Percentiles rank a stretch among this genome's conserved stretches.
Conservation (phyloP, 2,329 filamentous ascomycete species). For the Ilyonectria sp. region DNA sequence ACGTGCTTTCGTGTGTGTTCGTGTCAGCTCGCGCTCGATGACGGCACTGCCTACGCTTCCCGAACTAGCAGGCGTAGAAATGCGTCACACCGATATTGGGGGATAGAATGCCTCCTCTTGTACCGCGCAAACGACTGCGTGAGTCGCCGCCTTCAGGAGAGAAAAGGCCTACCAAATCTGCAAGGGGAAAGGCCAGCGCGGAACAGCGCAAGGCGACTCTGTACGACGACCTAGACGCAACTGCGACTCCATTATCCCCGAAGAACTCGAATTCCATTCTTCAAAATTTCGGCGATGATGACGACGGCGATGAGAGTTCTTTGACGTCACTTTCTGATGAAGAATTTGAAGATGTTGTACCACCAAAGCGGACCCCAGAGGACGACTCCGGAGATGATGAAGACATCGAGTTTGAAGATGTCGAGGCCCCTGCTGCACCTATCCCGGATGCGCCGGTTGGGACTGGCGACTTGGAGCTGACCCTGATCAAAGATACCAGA, state of each 20-base stretch:
- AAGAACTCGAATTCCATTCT: slow-evolving; percentile 61
- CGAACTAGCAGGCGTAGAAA: slow-evolving; percentile 17
- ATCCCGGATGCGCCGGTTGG: slow-evolving; percentile 63
- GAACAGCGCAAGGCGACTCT: slow-evolving; percentile 67
- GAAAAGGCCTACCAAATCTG: slow-evolving; percentile 46
- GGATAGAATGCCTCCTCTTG: slow-evolving; percentile 74
- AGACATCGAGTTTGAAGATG: slow-evolving; percentile 73
- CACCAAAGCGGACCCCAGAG: slow-evolving; percentile 59
- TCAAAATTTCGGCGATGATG: slow-evolving; percentile 60
- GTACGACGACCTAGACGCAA: slow-evolving; percentile 73
- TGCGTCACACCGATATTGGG: slow-evolving; percentile 23
- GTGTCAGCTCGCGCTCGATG: slow-evolving; percentile 35
- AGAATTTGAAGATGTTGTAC: slow-evolving; percentile 66
- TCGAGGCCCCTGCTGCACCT: slow-evolving; percentile 74
- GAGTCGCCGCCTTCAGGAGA: slow-evolving; percentile 57
- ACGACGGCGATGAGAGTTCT: slow-evolving; percentile 57
- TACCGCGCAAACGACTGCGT: slow-evolving; percentile 77
- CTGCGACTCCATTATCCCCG: slow-evolving; percentile 59
- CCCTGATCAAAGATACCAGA: slow-evolving; percentile 71
- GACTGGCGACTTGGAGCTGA: slow-evolving; percentile 81
- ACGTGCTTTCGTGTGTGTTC: slow-evolving; percentile 43
- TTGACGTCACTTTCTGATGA: slow-evolving; percentile 70
- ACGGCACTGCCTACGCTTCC: slow-evolving; percentile 14
- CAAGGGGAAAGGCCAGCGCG: slow-evolving; percentile 39
- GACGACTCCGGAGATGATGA: slow-evolving; percentile 53